phyloP scores from a whole-genome alignment of 176 grass and related monocot genomes.

The Aegilops speltoides region DNA sequence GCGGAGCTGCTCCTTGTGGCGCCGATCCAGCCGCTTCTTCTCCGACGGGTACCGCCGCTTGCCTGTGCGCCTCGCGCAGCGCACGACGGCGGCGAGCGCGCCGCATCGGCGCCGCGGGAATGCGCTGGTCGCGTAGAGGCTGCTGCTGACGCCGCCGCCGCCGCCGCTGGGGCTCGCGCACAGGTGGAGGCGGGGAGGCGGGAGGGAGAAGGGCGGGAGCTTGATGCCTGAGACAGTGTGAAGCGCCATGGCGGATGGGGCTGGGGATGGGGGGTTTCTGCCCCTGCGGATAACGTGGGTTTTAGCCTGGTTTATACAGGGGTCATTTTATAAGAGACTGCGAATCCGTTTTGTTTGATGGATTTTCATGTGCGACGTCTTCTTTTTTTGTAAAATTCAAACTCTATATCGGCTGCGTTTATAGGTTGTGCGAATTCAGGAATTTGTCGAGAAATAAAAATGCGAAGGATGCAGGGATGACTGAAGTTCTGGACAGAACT shows the following conservation, averaged over 20 bases:
- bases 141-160: neutral
- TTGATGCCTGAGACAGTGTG: slow-evolving; percentile 23
- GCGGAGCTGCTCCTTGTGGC: slow-evolving; percentile 47
- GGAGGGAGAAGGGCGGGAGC: slow-evolving; percentile 9
- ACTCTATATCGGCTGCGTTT: neutral
- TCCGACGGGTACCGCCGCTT: slow-evolving; percentile 94
- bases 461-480: neutral
- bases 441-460: neutral
- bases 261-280: neutral
- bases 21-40: slow-evolving; percentile 72
- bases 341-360: neutral
- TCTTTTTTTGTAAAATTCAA: neutral
- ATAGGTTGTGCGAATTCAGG: neutral
- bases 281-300: slow-evolving; percentile 46
- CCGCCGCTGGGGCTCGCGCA: neutral
- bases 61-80: slow-evolving; percentile 77
- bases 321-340: neutral
- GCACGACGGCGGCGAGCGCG: slow-evolving; percentile 14
- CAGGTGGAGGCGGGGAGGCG: neutral
- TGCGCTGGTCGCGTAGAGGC: neutral
- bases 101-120: slow-evolving; percentile 32
- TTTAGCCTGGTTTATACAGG: slow-evolving; percentile 19
- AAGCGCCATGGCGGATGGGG: slow-evolving; percentile 37
- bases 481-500: neutral
- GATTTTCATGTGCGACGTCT: neutral